phyloP scores from a whole-genome alignment of 148 eudicot species.

The Camellia japonica region DNA sequence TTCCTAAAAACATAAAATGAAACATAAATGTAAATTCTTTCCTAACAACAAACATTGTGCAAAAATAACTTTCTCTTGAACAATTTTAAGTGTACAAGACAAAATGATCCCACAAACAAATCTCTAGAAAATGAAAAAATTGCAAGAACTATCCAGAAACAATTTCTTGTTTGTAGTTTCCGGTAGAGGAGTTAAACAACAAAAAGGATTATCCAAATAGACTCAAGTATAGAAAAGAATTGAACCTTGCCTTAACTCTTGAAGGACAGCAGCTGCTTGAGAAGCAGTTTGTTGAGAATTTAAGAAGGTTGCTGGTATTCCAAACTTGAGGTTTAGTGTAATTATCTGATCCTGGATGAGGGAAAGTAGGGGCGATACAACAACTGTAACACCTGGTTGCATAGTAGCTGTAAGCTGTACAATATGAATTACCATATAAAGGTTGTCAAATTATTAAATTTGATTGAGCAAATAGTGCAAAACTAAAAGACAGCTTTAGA shows the following conservation, averaged over 20 bases:
- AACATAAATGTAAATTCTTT: background rate
- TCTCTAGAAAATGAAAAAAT: background rate
- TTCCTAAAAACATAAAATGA: slow-evolving; percentile 44
- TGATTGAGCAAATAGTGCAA: background rate
- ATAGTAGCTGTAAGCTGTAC: slow-evolving; percentile 91
- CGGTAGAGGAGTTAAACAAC: background rate
- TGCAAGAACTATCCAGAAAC: background rate
- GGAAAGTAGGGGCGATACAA: slow-evolving; percentile 92
- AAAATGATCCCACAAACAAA: background rate
- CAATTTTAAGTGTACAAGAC: background rate
- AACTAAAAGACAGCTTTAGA: background rate
- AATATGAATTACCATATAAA: background rate
- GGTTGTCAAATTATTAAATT: background rate
- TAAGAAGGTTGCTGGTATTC: slow-evolving; percentile 88
- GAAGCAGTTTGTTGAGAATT: slow-evolving; percentile 91
- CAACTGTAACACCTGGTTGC: slow-evolving; percentile 84
- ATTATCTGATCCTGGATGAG: slow-evolving; percentile 99
- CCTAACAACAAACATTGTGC: background rate
- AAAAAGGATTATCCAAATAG: background rate
- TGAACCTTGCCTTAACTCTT: slow-evolving; percentile 70
- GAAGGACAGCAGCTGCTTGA: slow-evolving; percentile 82
- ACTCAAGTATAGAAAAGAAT: background rate
- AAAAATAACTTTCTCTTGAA: background rate
- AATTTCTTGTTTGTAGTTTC: background rate
- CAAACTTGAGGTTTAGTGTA: slow-evolving; percentile 83